Conservation (phyloP, 345 rosid species). For the Erysimum cheiranthoides region DNA sequence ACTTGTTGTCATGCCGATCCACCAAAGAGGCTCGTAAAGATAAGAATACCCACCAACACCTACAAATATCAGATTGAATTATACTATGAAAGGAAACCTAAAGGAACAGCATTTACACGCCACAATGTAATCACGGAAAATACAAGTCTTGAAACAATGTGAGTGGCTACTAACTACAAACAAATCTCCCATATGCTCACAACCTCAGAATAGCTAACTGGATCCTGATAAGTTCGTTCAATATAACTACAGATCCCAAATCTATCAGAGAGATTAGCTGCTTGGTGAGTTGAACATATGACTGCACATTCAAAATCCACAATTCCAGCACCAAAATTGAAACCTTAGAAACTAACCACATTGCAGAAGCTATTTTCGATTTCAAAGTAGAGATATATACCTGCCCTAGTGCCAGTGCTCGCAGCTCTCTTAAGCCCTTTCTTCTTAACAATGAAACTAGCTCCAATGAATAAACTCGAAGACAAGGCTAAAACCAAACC, state of each 20-base stretch:
- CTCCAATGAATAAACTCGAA: constrained; percentile 85
- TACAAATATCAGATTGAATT: constrained; percentile 35
- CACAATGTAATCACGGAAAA: not conserved
- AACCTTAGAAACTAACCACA: not conserved
- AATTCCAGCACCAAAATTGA: not conserved
- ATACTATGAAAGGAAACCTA: constrained; percentile 11
- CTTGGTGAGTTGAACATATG: not conserved
- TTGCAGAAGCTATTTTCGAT: not conserved
- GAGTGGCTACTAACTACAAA: not conserved
- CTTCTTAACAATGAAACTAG: constrained; percentile 89
- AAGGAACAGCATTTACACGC: constrained; percentile 24
- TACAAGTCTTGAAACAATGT: constrained; percentile 1
- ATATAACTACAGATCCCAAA: constrained; percentile 13
- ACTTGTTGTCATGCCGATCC: constrained; percentile 99
- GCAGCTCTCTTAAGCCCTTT: constrained; percentile 86
- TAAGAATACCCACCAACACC: constrained; percentile 97
- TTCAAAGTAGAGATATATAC: constrained; percentile 34
- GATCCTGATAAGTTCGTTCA: constrained; percentile 14
- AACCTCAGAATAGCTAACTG: not conserved
- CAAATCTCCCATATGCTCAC: not conserved
- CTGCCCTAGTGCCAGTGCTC: constrained; percentile 75
- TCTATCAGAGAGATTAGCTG: not conserved
- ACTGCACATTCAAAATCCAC: not conserved
- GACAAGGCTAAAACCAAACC: constrained; percentile 84
- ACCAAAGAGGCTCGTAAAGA: constrained; percentile 97